Evolutionary conservation across 2,329 filamentous ascomycete species (phyloP), one percentile per base, ranked within the genome.

Genomic region (Myriosclerotinia duriaeana): DNA sequence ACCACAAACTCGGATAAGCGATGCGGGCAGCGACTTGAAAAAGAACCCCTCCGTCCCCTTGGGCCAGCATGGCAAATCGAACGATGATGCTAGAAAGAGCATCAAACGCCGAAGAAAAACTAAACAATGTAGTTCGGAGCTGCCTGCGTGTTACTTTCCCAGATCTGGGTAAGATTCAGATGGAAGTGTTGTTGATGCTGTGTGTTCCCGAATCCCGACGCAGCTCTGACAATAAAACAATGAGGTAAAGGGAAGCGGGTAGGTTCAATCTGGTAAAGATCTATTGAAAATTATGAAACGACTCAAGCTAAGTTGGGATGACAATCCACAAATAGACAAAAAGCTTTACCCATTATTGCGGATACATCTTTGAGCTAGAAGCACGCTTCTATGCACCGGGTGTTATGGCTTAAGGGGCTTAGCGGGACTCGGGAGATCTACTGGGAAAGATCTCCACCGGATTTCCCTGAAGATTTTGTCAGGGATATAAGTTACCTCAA

Each of bases 131-230:
- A 36, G 26, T 46, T 46, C 20, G 26, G 40, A n/a, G 42, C 42
- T 60, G 44, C 20, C 56, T 46, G 30, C 5, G 6, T 48, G 54
- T 42, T 1, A 60, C 56, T 60, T 46, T 48, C 12, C 42, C 42
- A 48, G 22, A 30, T 17, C 22, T 14, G 30, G 56, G 11, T 48
- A 60, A n/a, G 42, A 36, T 48, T 22, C 42, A 50, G 56, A 48
- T 44, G 30, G 26, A 48, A 48, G 30, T 48, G 30, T 48, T 59
- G 44, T 48, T 38, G 56, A 38, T 50, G 44, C 58, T 60, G 44
- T 60, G 44, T n/a, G 30, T 60, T n/a, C n/a, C n/a, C n/a, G n/a
- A n/a, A n/a, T 60, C 56, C 56, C 42, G 56, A 48, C 12, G 14
- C 44, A 38, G 58, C 56, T 48, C 44, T 50, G 58, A 60, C 44